Evolutionary conservation across 257 asterid genomes (phyloP), one percentile per base, ranked within the genome.

Genomic region (Apocynum venetum): DNA sequence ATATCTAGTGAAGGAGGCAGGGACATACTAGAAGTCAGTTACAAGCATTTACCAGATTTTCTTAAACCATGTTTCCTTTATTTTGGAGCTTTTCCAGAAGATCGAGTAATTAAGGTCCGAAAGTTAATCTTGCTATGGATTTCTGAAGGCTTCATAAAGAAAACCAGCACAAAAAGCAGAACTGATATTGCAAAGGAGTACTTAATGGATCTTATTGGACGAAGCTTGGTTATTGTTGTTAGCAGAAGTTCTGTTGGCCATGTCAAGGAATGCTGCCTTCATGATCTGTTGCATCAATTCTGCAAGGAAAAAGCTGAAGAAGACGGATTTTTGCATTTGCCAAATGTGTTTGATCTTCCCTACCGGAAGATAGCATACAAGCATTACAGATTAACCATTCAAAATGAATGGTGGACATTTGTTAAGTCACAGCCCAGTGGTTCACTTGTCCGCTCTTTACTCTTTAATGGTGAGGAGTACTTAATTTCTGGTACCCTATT

Each of bases 41-140:
- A 63, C 47, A 67, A 17, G 41, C 48, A 14, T 48, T 38, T 79
- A 66, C 78, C 78, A 0, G 52, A 70, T 7, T 15, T 57, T 15
- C 38, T 78, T 48, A 71, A 71, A n/a, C 73, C 78, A 2, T 78
- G 82, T n/a, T 78, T 72, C 31, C 82, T 78, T 56, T 78, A 78
- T 78, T 48, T 48, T 44, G 81, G 72, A 55, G 44, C 57, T 11
- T 72, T 72, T 52, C 48, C 36, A 20, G 78, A 73, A 25, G 82
- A 73, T 15, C 48, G 13, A 59, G 67, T 59, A 36, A 79, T 64
- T 63, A 41, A 0, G 9, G 78, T 73, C 49, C 20, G 36, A 2
- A 63, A 41, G 59, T 14, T 73, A 57, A 49, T 51, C 14, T 17
- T 41, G 60, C 41, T 55, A 13, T 79, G 80, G 74, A 64, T 76